Evolutionary conservation across 2,329 filamentous ascomycete species (phyloP), one percentile per base, ranked within the genome.

Genomic region (Eutypella sp.): DNA sequence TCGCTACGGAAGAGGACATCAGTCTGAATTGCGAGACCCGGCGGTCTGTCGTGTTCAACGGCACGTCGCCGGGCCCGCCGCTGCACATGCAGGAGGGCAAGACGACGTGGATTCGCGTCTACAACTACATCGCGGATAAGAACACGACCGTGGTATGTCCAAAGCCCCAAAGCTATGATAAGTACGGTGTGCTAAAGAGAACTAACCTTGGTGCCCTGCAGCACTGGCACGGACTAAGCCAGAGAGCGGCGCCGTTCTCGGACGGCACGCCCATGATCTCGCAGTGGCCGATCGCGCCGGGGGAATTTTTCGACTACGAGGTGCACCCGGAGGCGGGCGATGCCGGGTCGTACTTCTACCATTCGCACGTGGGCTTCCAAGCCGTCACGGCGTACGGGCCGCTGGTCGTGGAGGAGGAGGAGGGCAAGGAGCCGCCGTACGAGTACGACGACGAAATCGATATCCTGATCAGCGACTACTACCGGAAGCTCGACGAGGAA

Each of bases 211-310:
- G 29, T 23, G 11, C 37, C 20, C 13, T 7, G 13, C 46, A 84
- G 76, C 82, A 86, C 57, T 86, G 82, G 82, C 82, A 86, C 62
- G 83, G 83, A 13, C 68, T 87, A 7, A 75, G 72, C n/a, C 76
- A 80, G 58, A 67, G 74, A 22, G 70, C 75, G 25, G 76, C 80
- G 1, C 79, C 80, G 0, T 86, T 84, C 61, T 79, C 81, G 1
- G 83, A 86, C 52, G 82, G 83, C 4, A 73, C 78, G 0, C 79
- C 81, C 1, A 61, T 70, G 24, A 80, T 76, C 2, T 74, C 74
- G 19, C 82, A 86, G 53, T 87, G 82, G 82, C 81, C 82, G 0
- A 84, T 86, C 31, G 73, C 78, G 0, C 72, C 81, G 0, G 62
- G 68, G 1, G 72, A 78, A 47, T 86, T 78, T 63, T 86, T 86